Base-by-base conservation (phyloP, 805 yeast genomes). In the Saccharomycopsis synnaedendra region DNA sequence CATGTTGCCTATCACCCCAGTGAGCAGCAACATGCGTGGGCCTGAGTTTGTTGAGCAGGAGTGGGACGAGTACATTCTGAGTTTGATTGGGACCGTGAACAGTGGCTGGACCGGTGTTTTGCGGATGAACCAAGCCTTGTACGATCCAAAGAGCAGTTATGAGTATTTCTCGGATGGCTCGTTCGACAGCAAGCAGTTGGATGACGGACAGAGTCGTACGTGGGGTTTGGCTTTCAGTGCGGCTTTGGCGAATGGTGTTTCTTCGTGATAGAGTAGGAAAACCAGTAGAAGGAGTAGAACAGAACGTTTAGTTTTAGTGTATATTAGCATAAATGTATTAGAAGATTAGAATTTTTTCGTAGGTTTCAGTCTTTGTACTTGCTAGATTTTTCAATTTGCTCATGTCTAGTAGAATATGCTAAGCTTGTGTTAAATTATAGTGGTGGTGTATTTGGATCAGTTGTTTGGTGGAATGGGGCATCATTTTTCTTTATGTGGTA, bases 141-240 rank as follows among this genome's bases (percentile, higher is more conserved):
- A 63, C 56, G 86, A 88, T 59, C 89, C 96, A 0, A 54, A 60
- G 32, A 47, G 71, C 0, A 70, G 94, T 0, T 86, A 78, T 57
- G 54, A 64, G 2, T 87, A 76, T 64, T 86, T 85, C 60, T 60
- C 80, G 1, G 60, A 75, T 37, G 55, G 67, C 3, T 66, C 65
- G 45, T 88, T 85, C 72, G 58, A 68, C 38, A 65, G 66, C 11
- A 56, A 60, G 3, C 72, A 72, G 55, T 74, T 89, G 42, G 97
- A 89, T 57, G 75, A 76, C 51, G 97, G 97, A 3, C 90, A 87
- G 70, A 79, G 90, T 19, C 66, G 79, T 53, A 82, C 96, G 0
- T 88, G 96, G 95, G 81, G 89, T n/a, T 68, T 88, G 54, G 79
- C 95, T 0, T 85, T 75, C 56, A 70, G 85, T 41, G 95, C 75